Conservation (phyloP, 176 grass and related monocot genomes). For the Zizania latifolia region DNA sequence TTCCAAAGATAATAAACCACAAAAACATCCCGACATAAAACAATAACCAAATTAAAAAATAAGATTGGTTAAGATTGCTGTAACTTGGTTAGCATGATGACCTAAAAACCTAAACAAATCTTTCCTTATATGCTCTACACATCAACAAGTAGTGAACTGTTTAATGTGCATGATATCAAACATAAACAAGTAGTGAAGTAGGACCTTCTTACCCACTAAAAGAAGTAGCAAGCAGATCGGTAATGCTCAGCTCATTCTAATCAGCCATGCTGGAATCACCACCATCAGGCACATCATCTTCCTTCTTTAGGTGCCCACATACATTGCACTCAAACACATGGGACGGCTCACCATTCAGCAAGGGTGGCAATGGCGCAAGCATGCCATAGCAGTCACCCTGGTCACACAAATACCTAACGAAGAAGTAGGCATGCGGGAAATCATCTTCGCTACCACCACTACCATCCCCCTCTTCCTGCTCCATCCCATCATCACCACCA, state of each 20-base stretch:
- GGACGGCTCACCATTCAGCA: constrained; percentile 26
- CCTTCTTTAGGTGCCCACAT: constrained; percentile 48
- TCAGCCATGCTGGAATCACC: constrained; percentile 32
- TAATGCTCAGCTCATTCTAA: neutral
- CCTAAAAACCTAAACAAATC: neutral
- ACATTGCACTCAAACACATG: constrained; percentile 77
- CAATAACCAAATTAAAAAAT: neutral
- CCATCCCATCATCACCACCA: constrained; percentile 36
- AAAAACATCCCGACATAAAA: neutral
- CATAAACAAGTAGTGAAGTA: neutral
- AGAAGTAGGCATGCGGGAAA: constrained; percentile 67
- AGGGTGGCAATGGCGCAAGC: constrained; percentile 64
- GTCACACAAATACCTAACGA: constrained; percentile 68
- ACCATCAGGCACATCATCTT: constrained; percentile 29
- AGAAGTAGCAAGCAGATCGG: neutral
- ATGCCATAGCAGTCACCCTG: constrained; percentile 62
- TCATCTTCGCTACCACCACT: constrained; percentile 5
- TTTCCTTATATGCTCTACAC: neutral
- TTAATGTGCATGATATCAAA: neutral
- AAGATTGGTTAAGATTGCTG: neutral
- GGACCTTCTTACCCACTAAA: constrained; percentile 4
- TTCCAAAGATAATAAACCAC: neutral
- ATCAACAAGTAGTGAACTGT: neutral
- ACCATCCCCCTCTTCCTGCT: constrained; percentile 32
- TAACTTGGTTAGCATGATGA: neutral